Base-by-base conservation (phyloP, 306 rosid species). In the Lablab purpureus region DNA sequence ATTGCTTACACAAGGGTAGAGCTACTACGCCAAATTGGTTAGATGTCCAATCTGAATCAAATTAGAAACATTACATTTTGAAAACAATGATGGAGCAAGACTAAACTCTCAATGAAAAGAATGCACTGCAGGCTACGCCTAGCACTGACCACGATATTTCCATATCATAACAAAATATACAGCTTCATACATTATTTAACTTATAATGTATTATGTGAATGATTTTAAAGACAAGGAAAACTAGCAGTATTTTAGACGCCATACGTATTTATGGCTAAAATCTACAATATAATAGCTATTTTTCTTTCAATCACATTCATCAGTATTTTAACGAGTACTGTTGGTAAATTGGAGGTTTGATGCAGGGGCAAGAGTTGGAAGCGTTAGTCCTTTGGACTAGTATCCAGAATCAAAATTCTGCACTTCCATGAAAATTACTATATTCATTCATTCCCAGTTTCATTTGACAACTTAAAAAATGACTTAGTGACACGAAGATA, bases 131-230 rank as follows among this genome's bases (percentile, higher is more conserved):
- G 5, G 10, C 43, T 23, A 36, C 9, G 17, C 17, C 54, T 46
- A 6, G 27, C 67, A 60, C 41, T 6, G 10, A 56, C 41, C 10
- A 69, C 36, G 2, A 49, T 27, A 63, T 25, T 62, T 69, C 17
- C 46, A 54, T 43, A 70, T 56, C 56, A 41, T 32, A 77, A 80
- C 60, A 74, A 82, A 65, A 68, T 21, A 63, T 12, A 43, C 13
- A 69, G 19, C 73, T 74, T 23, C 23, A 6, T 12, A 59, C 19
- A 68, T 69, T 71, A 52, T 59, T 55, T 37, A 54, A 50, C 6
- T 13, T 17, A 50, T 36, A 0, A 36, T 7, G 41, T 36, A 37
- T 37, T 8, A 8, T 37, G 43, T 8, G 43, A 37, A 37, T 7
- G 43, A 37, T 37, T 49, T 70, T 41, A 22, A 37, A 54, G 46